Base-by-base conservation (phyloP, 176 grass and related monocot genomes). In the Musa troglodytarum region DNA sequence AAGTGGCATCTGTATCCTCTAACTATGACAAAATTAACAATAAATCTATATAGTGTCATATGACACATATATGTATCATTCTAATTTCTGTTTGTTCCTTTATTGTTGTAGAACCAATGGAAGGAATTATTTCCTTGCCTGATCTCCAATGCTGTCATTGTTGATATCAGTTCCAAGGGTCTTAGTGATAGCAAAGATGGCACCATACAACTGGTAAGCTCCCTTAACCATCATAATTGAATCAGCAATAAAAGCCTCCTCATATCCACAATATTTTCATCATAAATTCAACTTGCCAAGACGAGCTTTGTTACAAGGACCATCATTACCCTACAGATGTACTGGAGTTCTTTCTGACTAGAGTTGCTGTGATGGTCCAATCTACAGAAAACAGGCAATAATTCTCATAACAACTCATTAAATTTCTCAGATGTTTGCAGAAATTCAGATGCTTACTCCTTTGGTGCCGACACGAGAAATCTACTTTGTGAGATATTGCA, bases 381-480 rank as follows among this genome's bases (percentile, higher is more conserved):
- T 58, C 26, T 43, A 56, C 9, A 17, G 8, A 64, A 52, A 15
- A 28, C 12, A 76, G 28, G 57, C 68, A 54, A 21, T 78, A 54
- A 16, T 74, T 68, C 52, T 76, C 71, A 52, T 25, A 58, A 61
- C 29, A 29, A 68, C 61, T 59, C 58, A 49, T 24, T 78, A 34
- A 43, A 76, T 80, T 72, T 51, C 79, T 74, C 82, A 96, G 89
- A 92, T 96, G 89, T 86, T 88, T 50, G 85, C 87, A 54, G 87
- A 96, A 87, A 26, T 85, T 10, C 93, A 92, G 69, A 92, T 77
- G 85, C 87, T 92, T 55, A 96, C 92, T 49, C 87, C 92, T 49
- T 1, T 81, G 58, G 83, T 96, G 0, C 89, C 87, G 26, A 84
- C 89, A 1, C 86, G 93, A 76, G 89, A 90, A 73, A 76, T 88